These are phyloP conservation scores for Calonectria hawksworthii DNA, from an alignment of 2,329 filamentous ascomycete genomes.

Conservation along the genomic window DNA sequence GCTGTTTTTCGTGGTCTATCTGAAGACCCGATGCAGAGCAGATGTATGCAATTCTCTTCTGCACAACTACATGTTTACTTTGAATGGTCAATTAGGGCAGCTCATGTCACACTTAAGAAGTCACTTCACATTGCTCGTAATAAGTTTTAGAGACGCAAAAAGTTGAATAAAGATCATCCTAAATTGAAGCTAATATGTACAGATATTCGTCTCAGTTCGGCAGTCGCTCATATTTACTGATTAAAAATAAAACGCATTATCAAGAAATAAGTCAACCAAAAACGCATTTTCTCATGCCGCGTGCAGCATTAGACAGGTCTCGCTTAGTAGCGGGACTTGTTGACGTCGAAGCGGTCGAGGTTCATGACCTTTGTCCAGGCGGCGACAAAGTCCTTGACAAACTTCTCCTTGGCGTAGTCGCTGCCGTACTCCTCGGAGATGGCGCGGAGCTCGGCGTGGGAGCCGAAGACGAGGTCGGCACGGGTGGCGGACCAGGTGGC, in stretches of 20 bases:
- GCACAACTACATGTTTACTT: not conserved
- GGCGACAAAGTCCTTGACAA: constrained; percentile 78
- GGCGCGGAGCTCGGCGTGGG: constrained; percentile 81
- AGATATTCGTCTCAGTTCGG: not conserved
- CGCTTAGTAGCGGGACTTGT: constrained; percentile 1
- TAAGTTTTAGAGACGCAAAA: not conserved
- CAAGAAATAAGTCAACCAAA: not conserved
- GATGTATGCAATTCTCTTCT: too few species aligned
- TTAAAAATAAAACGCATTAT: not conserved
- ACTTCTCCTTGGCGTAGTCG: constrained; percentile 71
- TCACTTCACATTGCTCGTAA: too few species aligned
- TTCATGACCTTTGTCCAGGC: constrained; percentile 84
- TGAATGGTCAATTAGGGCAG: not conserved
- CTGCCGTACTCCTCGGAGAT: constrained; percentile 78
- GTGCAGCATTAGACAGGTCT: too few species aligned
- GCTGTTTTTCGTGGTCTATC: too few species aligned
- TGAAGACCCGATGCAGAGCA: too few species aligned
- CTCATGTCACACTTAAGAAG: not conserved
- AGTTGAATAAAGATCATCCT: not conserved
- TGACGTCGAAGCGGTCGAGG: constrained; percentile 75
- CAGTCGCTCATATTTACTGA: not conserved
- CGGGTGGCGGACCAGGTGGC: constrained; percentile 66
- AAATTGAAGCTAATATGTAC: constrained; percentile 3
- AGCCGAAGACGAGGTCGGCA: constrained; percentile 78
- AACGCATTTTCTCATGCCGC: too few species aligned